A percentile compares a stretch with the other conserved stretches of the same genome.
Conservation (phyloP, 1,139 yeast species). For the Blastobotrys indianensis region DNA sequence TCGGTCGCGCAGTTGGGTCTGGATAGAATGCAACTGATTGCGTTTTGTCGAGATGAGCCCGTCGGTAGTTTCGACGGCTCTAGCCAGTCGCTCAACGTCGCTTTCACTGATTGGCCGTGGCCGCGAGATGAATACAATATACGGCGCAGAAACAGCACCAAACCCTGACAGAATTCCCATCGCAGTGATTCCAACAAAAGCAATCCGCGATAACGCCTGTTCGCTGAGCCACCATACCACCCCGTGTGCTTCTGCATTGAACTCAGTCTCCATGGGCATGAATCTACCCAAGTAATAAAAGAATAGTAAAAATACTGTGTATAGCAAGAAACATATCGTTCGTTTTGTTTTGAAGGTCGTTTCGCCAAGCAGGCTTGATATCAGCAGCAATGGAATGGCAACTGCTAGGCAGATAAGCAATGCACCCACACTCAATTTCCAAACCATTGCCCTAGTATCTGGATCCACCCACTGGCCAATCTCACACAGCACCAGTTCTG, state of each 20-base stretch:
- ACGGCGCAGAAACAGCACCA: slow-evolving; percentile 69
- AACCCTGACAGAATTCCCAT: slow-evolving; percentile 70
- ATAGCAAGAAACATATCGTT: slow-evolving; percentile 17
- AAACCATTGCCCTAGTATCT: slow-evolving; percentile 27
- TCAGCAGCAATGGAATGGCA: slow-evolving; percentile 33
- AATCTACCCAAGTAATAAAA: slow-evolving; percentile 31
- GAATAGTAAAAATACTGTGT: slow-evolving; percentile 28
- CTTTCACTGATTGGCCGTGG: slow-evolving; percentile 27
- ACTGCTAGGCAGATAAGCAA: slow-evolving; percentile 32
- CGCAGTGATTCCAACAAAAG: slow-evolving; percentile 64
- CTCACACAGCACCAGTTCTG: slow-evolving; percentile 38
- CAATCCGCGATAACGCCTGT: slow-evolving; percentile 36
- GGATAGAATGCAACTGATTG: slow-evolving; percentile 13
- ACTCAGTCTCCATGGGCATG: slow-evolving; percentile 28
- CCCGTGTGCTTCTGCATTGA: slow-evolving; percentile 24
- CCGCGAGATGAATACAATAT: slow-evolving; percentile 35
- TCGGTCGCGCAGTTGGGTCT: slow-evolving; percentile 18
- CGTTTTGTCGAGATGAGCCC: slow-evolving; percentile 32
- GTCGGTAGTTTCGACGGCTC: slow-evolving; percentile 34
- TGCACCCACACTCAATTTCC: slow-evolving; percentile 32
- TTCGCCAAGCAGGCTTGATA: slow-evolving; percentile 16
- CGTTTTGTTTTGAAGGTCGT: background rate
- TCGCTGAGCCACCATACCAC: slow-evolving; percentile 4
- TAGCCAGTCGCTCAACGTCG: slow-evolving; percentile 33
- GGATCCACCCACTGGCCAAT: slow-evolving; percentile 33